These are phyloP conservation scores for Penicillium alfredii DNA, from an alignment of 495 filamentous ascomycete species.

Conservation along the genomic window DNA sequence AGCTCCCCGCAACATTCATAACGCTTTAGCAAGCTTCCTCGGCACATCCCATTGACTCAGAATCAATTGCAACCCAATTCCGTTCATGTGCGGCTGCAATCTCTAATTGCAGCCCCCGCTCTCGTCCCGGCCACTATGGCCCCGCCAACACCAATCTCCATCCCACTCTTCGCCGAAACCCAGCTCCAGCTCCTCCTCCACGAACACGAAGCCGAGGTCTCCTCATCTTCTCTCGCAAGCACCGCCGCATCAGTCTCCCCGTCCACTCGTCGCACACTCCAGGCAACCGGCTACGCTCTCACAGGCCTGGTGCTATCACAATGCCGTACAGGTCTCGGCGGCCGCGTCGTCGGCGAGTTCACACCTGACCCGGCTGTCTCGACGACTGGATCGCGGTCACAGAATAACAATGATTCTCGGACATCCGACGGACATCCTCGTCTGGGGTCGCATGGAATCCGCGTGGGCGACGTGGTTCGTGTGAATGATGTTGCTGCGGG, in stretches of 20 bases:
- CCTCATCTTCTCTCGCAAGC: constrained; percentile 50
- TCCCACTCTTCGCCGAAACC: constrained; percentile 67
- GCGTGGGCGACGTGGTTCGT: constrained; percentile 81
- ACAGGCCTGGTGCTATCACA: constrained; percentile 69
- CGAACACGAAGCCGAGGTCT: constrained; percentile 67
- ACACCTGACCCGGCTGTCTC: constrained; percentile 63
- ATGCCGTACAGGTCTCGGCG: constrained; percentile 87
- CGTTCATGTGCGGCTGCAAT: not conserved
- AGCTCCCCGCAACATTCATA: constrained; percentile 3
- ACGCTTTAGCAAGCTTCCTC: too few relatives aligned
- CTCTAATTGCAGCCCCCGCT: not conserved
- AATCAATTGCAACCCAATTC: too few relatives aligned
- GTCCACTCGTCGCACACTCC: constrained; percentile 65
- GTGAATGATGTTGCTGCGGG: constrained; percentile 68
- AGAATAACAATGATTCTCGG: constrained; percentile 32
- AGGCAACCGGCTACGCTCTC: constrained; percentile 81
- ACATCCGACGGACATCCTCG: constrained; percentile 22
- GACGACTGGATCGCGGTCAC: constrained; percentile 11
- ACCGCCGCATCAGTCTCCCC: constrained; percentile 64
- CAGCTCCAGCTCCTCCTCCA: constrained; percentile 71
- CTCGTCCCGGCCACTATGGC: constrained; percentile 10
- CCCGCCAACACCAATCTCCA: constrained; percentile 43
- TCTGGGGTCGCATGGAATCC: constrained; percentile 74
- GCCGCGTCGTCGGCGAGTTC: constrained; percentile 79
- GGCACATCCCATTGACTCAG: too few relatives aligned